Evolutionary conservation across 129 eudicot species (phyloP).

Genomic region (Flaveria robusta): DNA sequence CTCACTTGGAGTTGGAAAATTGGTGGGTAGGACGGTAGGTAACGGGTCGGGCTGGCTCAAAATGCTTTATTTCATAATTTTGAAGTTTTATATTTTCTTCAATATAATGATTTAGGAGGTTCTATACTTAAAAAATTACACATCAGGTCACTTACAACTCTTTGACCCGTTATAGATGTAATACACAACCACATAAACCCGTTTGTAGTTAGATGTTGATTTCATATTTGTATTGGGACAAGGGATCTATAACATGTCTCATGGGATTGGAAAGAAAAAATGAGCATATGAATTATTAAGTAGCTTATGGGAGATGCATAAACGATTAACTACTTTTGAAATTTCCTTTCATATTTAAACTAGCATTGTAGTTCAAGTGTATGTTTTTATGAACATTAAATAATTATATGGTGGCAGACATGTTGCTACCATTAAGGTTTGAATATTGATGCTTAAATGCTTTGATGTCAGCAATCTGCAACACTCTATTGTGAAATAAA

Average conservation of each 20-base stretch:
- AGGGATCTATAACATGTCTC: constrained; percentile 85
- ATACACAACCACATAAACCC: too few species aligned
- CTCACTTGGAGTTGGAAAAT: too few species aligned
- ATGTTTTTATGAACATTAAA: constrained; percentile 24
- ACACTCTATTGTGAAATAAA: too few species aligned
- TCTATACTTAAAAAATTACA: too few species aligned
- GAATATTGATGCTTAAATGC: background rate
- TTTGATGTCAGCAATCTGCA: background rate
- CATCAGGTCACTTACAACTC: too few species aligned
- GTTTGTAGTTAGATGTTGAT: background rate
- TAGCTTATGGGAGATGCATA: constrained; percentile 12
- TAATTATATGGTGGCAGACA: constrained; percentile 39
- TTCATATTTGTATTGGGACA: constrained; percentile 39
- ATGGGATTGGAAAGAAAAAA: constrained; percentile 86
- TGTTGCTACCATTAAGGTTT: constrained; percentile 23
- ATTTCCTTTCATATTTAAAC: constrained; percentile 27
- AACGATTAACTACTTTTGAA: constrained; percentile 22
- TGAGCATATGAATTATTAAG: constrained; percentile 5
- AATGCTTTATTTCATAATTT: too few species aligned
- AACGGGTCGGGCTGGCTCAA: too few species aligned
- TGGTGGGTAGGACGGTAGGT: too few species aligned
- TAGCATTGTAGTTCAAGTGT: constrained; percentile 19
- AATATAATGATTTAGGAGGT: too few species aligned
- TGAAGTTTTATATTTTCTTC: too few species aligned
- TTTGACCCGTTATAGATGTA: too few species aligned